Conservation (phyloP, 163 green algal species). For the Volvox carteri region DNA sequence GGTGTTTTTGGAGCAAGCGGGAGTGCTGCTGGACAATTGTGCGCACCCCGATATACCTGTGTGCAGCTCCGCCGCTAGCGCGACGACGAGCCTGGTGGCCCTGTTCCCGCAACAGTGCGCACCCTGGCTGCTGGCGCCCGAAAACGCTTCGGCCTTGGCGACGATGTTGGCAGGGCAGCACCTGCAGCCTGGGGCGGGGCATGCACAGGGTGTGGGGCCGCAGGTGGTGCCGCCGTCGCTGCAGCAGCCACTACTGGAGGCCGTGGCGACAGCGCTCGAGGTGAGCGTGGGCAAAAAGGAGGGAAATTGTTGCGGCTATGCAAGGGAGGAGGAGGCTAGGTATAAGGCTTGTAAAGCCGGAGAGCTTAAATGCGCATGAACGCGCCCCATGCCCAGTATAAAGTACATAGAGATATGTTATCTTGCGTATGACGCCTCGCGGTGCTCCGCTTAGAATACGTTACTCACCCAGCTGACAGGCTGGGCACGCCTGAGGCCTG, state of each 20-base stretch:
- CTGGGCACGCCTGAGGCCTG: no score
- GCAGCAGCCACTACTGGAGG: conserved; percentile 71
- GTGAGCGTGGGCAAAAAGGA: no score
- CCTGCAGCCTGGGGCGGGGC: conserved; percentile 18
- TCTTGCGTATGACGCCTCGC: no score
- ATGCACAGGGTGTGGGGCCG: background rate
- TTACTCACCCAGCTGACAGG: no score
- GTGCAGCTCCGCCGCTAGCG: conserved; percentile 62
- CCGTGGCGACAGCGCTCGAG: conserved; percentile 45
- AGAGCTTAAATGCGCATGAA: no score
- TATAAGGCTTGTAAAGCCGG: no score
- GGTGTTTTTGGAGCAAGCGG: conserved; percentile 61
- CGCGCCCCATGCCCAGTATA: no score
- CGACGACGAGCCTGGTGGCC: conserved; percentile 61
- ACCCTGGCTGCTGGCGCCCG: conserved; percentile 69
- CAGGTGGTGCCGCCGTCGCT: conserved; percentile 42
- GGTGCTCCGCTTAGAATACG: no score
- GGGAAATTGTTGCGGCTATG: no score
- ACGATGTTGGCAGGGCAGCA: conserved; percentile 66
- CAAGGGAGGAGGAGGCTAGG: background rate
- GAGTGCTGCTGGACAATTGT: conserved; percentile 70
- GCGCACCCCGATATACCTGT: conserved; percentile 66
- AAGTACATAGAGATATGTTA: no score
- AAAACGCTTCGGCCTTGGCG: conserved; percentile 56
- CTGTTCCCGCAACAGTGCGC: conserved; percentile 66